These are phyloP conservation scores for Pythium dissimile DNA, from an alignment of 352 stramenopile species.

Conservation along the genomic window DNA sequence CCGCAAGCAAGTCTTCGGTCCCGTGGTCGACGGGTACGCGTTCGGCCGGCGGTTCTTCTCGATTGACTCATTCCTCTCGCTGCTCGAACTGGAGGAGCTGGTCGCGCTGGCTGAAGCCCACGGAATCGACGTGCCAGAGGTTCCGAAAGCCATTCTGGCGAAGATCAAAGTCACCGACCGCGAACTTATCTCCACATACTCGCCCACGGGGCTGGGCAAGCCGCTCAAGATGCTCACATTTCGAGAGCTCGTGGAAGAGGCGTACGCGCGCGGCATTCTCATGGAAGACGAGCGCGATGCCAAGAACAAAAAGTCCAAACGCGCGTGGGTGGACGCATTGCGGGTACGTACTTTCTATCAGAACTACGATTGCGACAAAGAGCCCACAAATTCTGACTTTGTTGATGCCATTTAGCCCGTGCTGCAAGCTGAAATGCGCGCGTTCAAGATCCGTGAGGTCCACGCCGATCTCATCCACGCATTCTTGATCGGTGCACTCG, in stretches of 20 bases:
- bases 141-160: constrained; percentile 31
- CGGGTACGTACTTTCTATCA: constrained; percentile 16
- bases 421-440: constrained; percentile 27
- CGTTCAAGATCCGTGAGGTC: constrained; percentile 30
- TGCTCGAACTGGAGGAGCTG: constrained; percentile 44
- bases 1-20: constrained; percentile 11
- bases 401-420: constrained; percentile 18
- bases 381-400: neutral
- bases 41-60: constrained; percentile 65
- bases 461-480: constrained; percentile 42
- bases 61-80: constrained; percentile 47
- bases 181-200: constrained; percentile 37
- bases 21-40: constrained; percentile 44
- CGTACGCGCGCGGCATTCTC: constrained; percentile 38
- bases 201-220: constrained; percentile 36
- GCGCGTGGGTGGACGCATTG: constrained; percentile 50
- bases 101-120: constrained; percentile 27
- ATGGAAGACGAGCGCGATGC: constrained; percentile 29
- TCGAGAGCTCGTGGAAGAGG: constrained; percentile 57
- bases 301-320: constrained; percentile 62
- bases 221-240: constrained; percentile 55
- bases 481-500: constrained; percentile 30
- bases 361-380: neutral
- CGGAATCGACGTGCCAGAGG: constrained; percentile 22
- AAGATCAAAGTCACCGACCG: constrained; percentile 48